These are phyloP conservation scores for Malus hybrid DNA, from an alignment of 331 rosid genomes.

Conservation along the genomic window DNA sequence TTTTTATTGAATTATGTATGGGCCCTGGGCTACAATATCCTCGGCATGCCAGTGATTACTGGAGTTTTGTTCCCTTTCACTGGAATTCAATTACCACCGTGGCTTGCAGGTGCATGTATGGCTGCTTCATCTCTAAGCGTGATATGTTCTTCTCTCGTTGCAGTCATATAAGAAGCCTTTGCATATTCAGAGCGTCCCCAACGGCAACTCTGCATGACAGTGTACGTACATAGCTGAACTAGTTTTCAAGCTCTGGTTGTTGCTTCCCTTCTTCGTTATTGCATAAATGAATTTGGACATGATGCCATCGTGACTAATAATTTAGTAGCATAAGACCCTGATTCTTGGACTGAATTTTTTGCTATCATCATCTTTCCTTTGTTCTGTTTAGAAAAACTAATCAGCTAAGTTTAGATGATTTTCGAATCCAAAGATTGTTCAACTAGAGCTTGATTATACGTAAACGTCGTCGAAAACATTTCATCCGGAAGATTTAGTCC, in stretches of 20 bases:
- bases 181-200: slow-evolving; percentile 11
- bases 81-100: slow-evolving; percentile 83
- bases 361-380: background rate
- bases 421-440: too few species aligned
- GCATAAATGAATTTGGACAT: background rate
- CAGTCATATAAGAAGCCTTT: slow-evolving; percentile 83
- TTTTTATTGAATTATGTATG: slow-evolving; percentile 81
- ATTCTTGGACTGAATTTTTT: background rate
- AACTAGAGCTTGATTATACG: too few species aligned
- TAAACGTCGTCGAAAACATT: too few species aligned
- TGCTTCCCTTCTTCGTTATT: background rate
- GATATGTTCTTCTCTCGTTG: slow-evolving; percentile 84
- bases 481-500: too few species aligned
- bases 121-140: slow-evolving; percentile 96
- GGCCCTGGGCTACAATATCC: slow-evolving; percentile 95
- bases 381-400: background rate
- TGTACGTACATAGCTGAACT: background rate
- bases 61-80: slow-evolving; percentile 74
- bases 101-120: slow-evolving; percentile 99
- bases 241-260: background rate
- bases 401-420: background rate
- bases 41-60: slow-evolving; percentile 90
- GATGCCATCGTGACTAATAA: background rate
- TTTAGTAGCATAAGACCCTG: background rate
- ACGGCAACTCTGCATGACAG: background rate